Base-by-base conservation (phyloP, 805 yeast species). In the Huiozyma naganishii region DNA sequence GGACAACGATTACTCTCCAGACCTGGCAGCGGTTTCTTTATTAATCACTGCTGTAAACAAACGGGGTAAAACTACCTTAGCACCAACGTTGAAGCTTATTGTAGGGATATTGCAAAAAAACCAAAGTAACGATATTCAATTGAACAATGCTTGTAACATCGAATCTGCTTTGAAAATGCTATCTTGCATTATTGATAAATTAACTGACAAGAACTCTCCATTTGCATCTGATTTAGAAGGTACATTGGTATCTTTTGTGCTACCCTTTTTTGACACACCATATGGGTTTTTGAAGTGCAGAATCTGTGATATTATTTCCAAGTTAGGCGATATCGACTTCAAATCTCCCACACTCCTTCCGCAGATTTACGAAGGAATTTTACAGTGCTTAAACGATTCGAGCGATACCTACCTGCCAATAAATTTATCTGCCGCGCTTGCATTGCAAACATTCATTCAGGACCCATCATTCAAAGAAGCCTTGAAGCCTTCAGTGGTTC, bases 161-260 rank as follows among this genome's bases (percentile, higher is more conserved):
- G 97, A 88, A 60, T 88, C 95, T 41, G 76, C 83, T 2, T 67
- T 89, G 52, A 75, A 95, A 53, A 75, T 90, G 53, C 68, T 92
- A 40, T 92, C 95, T 5, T 70, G 83, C 10, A 70, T 90, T 32
- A 68, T 86, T 1, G 77, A 75, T 45, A 72, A 80, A 47, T 67
- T 83, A 40, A 65, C 76, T 3, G 59, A 65, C 12, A 71, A 73
- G 39, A 69, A 72, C 38, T 79, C 84, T 8, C 81, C 83, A 13
- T 77, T 75, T 50, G 64, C 64, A 17, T 55, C 67, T 12, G 83
- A 82, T 53, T 74, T 87, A 76, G 95, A 85, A 62, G 64, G 62
- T 6, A 81, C 90, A 52, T 61, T 92, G 40, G 67, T 72, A 1
- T 62, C 67, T 8, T 74, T 75, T 52, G 80, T 89, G 17, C 67